A percentile compares a stretch with the other conserved stretches of the same genome.
phyloP scores from a whole-genome alignment of 2,329 filamentous ascomycete genomes.

The Xylariaceae sp. region DNA sequence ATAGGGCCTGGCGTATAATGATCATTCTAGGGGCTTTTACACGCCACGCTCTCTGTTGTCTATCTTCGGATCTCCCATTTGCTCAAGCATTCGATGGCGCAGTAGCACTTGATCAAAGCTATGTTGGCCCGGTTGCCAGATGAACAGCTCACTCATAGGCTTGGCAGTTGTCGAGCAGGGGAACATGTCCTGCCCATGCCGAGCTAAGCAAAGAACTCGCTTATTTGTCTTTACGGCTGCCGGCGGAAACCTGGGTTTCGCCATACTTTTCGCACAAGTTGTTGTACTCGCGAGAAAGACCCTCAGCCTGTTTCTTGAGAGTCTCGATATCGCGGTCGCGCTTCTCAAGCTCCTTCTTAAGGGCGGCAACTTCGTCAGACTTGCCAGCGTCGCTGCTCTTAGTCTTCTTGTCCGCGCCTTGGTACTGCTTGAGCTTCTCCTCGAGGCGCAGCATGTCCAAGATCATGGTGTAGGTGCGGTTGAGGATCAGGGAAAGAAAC shows the following conservation, averaged over 20 bases:
- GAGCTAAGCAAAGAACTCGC: not conserved
- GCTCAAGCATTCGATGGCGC: not conserved
- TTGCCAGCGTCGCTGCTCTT: slow-evolving; percentile 69
- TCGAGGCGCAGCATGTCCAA: slow-evolving; percentile 86
- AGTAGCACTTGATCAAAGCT: not conserved
- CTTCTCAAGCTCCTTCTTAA: slow-evolving; percentile 66
- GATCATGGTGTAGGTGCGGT: slow-evolving; percentile 98
- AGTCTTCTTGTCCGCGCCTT: slow-evolving; percentile 54
- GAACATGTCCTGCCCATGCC: not conserved
- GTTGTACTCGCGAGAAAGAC: slow-evolving; percentile 79
- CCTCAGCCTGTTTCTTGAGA: slow-evolving; percentile 87
- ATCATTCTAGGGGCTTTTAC: not conserved
- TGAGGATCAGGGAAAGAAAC: slow-evolving; percentile 96
- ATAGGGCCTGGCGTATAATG: no score
- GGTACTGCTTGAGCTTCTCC: slow-evolving; percentile 80
- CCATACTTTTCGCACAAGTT: slow-evolving; percentile 78
- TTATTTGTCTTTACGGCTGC: slow-evolving; percentile 55
- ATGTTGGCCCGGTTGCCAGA: not conserved
- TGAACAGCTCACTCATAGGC: slow-evolving; percentile 1
- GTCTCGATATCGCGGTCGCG: slow-evolving; percentile 81
- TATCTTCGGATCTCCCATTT: not conserved
- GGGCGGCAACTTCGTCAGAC: slow-evolving; percentile 65
- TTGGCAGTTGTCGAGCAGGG: not conserved
- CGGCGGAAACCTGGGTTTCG: slow-evolving; percentile 45
- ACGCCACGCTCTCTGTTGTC: not conserved